Conservation (phyloP, 306 rosid genomes). For the Morella rubra region DNA sequence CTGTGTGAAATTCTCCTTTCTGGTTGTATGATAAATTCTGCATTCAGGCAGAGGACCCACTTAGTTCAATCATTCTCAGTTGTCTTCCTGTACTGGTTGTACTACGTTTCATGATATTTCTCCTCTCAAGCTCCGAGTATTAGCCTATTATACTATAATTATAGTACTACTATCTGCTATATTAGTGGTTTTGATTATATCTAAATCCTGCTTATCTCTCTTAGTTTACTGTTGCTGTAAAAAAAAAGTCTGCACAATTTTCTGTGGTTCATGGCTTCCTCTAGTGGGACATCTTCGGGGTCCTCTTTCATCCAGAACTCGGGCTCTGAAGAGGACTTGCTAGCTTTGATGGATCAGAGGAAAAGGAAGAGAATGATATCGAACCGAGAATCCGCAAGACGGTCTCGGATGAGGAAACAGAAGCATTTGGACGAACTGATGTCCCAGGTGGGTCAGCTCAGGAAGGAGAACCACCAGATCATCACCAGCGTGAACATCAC, state of each 20-base stretch:
- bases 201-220: conserved; percentile 51
- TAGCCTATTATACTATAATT: conserved; percentile 3
- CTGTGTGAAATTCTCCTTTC: conserved; percentile 73
- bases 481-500: conserved; percentile 54
- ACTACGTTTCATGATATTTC: conserved; percentile 83
- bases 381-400: conserved; percentile 85
- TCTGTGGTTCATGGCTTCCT: conserved; percentile 64
- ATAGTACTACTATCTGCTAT: conserved; percentile 27
- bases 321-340: conserved; percentile 67
- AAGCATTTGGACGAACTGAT: conserved; percentile 86
- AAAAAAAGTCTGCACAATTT: conserved; percentile 8
- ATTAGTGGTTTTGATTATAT: conserved; percentile 26
- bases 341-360: conserved; percentile 65
- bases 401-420: conserved; percentile 92
- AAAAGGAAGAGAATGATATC: conserved; percentile 95
- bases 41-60: conserved; percentile 87
- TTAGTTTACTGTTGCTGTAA: background rate
- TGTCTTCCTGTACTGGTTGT: conserved; percentile 87
- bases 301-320: conserved; percentile 58
- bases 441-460: conserved; percentile 55
- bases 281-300: conserved; percentile 78
- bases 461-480: conserved; percentile 74
- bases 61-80: conserved; percentile 99
- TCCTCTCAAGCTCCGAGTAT: background rate
- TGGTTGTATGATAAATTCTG: conserved; percentile 91